Percentiles rank a stretch among this genome's conserved stretches.
These are phyloP conservation scores for Uromyces viciae-fabae DNA, from an alignment of 1,284 basidiomycete genomes.

Conservation along the genomic window DNA sequence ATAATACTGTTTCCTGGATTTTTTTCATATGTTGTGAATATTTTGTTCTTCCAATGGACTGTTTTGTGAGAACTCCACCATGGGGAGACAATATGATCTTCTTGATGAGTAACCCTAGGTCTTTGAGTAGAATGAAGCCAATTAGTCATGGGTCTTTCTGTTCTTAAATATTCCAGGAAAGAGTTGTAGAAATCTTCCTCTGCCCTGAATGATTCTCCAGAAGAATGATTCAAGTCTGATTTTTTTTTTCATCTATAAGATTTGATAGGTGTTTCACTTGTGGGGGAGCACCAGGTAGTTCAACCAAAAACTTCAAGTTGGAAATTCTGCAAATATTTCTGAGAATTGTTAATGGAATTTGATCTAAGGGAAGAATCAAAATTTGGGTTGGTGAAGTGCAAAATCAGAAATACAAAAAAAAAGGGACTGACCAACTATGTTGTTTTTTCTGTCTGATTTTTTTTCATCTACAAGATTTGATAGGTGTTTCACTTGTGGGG, in stretches of 20 bases:
- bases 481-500: neutral
- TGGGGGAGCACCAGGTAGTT: neutral
- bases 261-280: neutral
- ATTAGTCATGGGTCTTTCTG: neutral
- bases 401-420: neutral
- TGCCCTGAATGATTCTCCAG: neutral
- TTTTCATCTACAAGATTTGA: neutral
- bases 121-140: neutral
- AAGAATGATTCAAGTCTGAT: neutral
- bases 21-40: neutral
- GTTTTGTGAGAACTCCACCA: slow-evolving; percentile 13
- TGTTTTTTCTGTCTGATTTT: too few relatives aligned
- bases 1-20: neutral
- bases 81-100: neutral
- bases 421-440: too few relatives aligned
- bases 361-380: neutral
- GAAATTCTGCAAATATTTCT: neutral
- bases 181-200: neutral
- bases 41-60: slow-evolving; percentile 9
- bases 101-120: neutral
- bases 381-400: too few relatives aligned
- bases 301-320: neutral
- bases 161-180: neutral
- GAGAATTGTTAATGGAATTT: neutral
- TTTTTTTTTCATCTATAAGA: neutral